Evolutionary conservation across 805 yeast genomes (phyloP).

Genomic region (Starmera pachycereana): DNA sequence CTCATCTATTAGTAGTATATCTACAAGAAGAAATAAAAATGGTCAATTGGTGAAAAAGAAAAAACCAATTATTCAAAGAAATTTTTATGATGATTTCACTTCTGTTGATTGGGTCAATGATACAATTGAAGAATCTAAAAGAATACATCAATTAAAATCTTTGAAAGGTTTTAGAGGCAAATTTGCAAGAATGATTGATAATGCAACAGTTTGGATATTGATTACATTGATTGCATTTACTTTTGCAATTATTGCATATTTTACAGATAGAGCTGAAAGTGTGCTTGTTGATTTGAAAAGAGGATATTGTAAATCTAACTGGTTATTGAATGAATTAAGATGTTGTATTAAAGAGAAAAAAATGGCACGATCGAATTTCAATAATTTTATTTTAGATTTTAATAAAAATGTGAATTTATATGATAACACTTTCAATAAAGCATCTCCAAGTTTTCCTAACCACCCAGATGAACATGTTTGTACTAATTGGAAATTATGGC

Average conservation of each 20-base stretch:
- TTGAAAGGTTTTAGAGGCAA: constrained; percentile 23
- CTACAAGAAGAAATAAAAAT: too few species aligned
- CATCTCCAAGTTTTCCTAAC: too few species aligned
- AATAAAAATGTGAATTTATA: too few species aligned
- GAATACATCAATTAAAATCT: constrained; percentile 28
- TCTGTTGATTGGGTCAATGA: constrained; percentile 52
- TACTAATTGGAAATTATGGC: constrained; percentile 36
- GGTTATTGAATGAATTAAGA: constrained; percentile 31
- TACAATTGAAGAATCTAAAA: constrained; percentile 30
- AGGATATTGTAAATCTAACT: constrained; percentile 38
- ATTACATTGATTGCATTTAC: constrained; percentile 34
- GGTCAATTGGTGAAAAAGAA: too few species aligned
- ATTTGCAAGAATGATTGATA: constrained; percentile 23
- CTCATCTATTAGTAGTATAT: too few species aligned
- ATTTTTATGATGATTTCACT: constrained; percentile 49
- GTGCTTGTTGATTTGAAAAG: constrained; percentile 38
- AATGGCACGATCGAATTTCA: constrained; percentile 1
- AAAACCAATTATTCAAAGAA: constrained; percentile 11
- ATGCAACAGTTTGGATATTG: constrained; percentile 38
- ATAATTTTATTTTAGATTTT: too few species aligned
- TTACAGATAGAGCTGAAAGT: constrained; percentile 37
- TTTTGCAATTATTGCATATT: constrained; percentile 39
- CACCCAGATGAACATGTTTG: constrained; percentile 13
- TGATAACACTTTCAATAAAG: too few species aligned
- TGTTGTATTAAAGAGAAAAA: constrained; percentile 26